Conservation (phyloP, 257 asterid genomes). For the Ballota nigra region DNA sequence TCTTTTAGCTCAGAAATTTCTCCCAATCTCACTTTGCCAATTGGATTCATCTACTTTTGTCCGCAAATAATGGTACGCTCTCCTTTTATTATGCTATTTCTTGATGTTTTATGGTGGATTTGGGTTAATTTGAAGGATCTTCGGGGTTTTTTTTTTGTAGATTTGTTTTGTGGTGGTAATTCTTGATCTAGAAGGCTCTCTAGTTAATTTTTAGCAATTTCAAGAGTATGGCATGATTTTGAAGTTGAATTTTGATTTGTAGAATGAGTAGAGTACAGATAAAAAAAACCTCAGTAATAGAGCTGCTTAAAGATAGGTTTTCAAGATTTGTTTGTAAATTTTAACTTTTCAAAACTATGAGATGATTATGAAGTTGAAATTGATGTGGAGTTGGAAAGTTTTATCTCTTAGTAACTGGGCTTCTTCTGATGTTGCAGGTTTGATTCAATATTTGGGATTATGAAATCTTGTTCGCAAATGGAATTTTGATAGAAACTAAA, state of each 20-base stretch:
- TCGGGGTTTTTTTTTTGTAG: conserved; percentile 12
- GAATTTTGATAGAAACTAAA: neutral
- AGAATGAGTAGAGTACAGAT: neutral
- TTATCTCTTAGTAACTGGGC: neutral
- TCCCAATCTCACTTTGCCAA: neutral
- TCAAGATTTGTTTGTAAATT: neutral
- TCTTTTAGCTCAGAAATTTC: conserved; percentile 13
- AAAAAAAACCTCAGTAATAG: neutral
- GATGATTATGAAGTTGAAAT: neutral
- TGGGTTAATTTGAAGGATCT: conserved; percentile 6
- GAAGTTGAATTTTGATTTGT: neutral
- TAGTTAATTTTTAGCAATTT: neutral
- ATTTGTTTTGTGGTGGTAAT: neutral
- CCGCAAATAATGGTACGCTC: conserved; percentile 12
- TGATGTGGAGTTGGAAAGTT: neutral
- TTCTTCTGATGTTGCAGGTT: neutral
- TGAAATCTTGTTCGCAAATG: neutral
- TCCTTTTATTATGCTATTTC: neutral
- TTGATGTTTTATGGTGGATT: neutral
- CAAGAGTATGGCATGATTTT: neutral
- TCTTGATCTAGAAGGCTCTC: conserved; percentile 15
- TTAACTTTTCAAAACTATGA: neutral
- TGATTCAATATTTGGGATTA: neutral
- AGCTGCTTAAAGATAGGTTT: neutral
- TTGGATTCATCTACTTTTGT: conserved; percentile 21